Percentiles rank a stretch among this genome's conserved stretches.
These are phyloP conservation scores for Tetrapyrgos nigripes DNA, from an alignment of 1,284 basidiomycete genomes.

Conservation along the genomic window DNA sequence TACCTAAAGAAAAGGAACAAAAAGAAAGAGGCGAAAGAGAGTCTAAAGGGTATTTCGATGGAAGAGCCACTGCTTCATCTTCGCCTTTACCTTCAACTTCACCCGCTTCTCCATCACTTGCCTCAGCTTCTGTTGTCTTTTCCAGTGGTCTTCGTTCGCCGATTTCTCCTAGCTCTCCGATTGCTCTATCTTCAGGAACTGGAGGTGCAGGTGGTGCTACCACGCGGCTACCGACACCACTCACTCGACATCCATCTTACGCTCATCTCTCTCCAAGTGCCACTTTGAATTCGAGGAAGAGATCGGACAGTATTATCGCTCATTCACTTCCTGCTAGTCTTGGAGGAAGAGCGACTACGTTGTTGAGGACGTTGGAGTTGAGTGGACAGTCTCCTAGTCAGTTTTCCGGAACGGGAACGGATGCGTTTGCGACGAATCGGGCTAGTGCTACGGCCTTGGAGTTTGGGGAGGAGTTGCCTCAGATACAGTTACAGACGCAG, in stretches of 20 bases:
- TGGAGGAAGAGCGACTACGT: slow-evolving; percentile 20
- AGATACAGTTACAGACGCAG: not conserved
- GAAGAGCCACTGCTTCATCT: not conserved
- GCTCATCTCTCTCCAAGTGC: slow-evolving; percentile 28
- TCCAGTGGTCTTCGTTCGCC: not conserved
- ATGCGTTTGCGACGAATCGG: too few relatives aligned
- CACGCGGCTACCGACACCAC: slow-evolving; percentile 10
- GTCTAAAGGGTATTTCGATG: not conserved
- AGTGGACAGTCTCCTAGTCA: not conserved
- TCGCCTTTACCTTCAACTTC: not conserved
- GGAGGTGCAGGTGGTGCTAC: too few relatives aligned
- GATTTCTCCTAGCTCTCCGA: slow-evolving; percentile 12
- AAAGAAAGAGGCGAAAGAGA: not conserved
- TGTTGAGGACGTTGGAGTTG: slow-evolving; percentile 15
- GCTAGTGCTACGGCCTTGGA: not conserved
- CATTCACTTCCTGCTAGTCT: slow-evolving; percentile 14
- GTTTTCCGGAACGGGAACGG: too few relatives aligned
- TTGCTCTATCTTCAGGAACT: slow-evolving; percentile 23
- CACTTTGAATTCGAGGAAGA: slow-evolving; percentile 30
- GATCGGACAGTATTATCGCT: slow-evolving; percentile 33
- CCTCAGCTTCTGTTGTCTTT: too few relatives aligned
- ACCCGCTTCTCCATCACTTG: not conserved
- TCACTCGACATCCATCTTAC: slow-evolving; percentile 27
- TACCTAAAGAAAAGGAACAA: not conserved
- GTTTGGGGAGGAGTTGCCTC: not conserved